Percentiles rank a stretch among this genome's conserved stretches.
Conservation (phyloP, 768 basidiomycete genomes). For the Pleurotus sapidus region DNA sequence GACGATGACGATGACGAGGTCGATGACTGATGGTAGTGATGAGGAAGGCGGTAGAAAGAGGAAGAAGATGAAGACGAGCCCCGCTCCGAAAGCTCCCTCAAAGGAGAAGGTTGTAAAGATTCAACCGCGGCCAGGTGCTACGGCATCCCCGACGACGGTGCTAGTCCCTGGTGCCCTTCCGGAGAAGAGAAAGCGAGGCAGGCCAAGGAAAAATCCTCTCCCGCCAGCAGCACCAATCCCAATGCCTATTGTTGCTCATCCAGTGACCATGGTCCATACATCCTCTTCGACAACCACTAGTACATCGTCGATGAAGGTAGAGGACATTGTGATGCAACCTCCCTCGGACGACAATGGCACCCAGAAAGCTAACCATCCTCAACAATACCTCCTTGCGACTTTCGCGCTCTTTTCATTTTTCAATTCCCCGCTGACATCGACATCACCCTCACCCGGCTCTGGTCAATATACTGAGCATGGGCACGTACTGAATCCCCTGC, state of each 20-base stretch:
- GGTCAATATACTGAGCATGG: conserved; percentile 40
- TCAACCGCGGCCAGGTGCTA: conserved; percentile 19
- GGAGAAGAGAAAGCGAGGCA: conserved; percentile 82
- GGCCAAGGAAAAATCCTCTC: conserved; percentile 71
- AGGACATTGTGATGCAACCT: conserved; percentile 4
- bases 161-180: conserved; percentile 25
- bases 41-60: conserved; percentile 50
- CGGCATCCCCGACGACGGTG: no score
- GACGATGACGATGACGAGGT: conserved; percentile 32
- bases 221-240: conserved; percentile 33
- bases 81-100: conserved; percentile 13
- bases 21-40: conserved; percentile 30
- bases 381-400: conserved; percentile 76
- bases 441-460: conserved; percentile 26
- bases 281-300: conserved; percentile 12
- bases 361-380: conserved; percentile 26
- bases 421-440: conserved; percentile 64
- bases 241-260: conserved; percentile 11
- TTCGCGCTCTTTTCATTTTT: conserved; percentile 88
- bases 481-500: conserved; percentile 44
- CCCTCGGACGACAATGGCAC: conserved; percentile 9
- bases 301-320: not conserved
- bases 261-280: conserved; percentile 12
- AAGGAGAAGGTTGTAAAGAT: conserved; percentile 40
- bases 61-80: conserved; percentile 57